Conservation (phyloP, 1,139 yeast genomes). For the Meyerozyma sp. region DNA sequence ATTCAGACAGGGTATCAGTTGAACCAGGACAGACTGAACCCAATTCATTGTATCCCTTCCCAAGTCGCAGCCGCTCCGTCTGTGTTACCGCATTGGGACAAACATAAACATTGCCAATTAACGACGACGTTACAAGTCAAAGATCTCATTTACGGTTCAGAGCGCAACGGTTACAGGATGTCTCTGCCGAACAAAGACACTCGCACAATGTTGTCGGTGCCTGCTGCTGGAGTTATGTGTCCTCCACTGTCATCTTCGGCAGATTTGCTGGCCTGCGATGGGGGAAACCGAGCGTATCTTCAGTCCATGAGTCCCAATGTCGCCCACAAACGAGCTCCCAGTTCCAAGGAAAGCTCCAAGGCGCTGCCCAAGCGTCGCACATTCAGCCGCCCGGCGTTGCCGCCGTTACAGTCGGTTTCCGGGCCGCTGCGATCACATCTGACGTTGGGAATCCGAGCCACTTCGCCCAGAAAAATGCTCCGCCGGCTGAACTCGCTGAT, state of each 20-base stretch:
- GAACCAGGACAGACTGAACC: too few relatives aligned
- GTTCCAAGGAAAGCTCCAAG: conserved; percentile 18
- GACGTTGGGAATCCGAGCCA: conserved; percentile 11
- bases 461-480: conserved; percentile 19
- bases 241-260: not conserved
- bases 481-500: conserved; percentile 34
- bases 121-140: not conserved
- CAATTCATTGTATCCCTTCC: too few relatives aligned
- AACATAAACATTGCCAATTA: not conserved
- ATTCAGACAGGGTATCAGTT: too few relatives aligned
- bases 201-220: not conserved
- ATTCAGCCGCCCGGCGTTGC: conserved; percentile 3
- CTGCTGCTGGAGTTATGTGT: not conserved
- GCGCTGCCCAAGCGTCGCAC: conserved; percentile 5
- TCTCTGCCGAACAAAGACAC: not conserved
- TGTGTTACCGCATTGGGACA: not conserved
- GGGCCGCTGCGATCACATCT: not conserved
- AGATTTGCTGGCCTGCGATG: not conserved
- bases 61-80: not conserved
- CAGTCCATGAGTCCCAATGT: conserved; percentile 42
- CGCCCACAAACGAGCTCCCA: conserved; percentile 15
- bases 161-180: not conserved
- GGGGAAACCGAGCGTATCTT: conserved; percentile 11
- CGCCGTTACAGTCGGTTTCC: not conserved
- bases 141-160: not conserved